Percentiles rank a stretch among this genome's conserved stretches.
Evolutionary conservation across 2,329 filamentous ascomycete species (phyloP).

Genomic region (Ascosphaera aggregata): DNA sequence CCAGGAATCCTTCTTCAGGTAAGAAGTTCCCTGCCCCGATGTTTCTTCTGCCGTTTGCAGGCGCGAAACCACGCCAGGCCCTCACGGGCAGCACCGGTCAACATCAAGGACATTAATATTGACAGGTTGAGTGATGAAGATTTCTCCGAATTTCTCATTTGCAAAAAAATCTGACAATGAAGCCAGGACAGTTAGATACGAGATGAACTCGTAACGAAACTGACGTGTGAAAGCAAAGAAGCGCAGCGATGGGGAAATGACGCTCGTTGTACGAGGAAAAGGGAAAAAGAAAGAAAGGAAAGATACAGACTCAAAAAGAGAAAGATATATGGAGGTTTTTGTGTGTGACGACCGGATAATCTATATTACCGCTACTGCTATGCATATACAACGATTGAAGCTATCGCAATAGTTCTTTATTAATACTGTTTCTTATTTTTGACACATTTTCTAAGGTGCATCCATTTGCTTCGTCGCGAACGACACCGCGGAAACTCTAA

Average conservation of each 20-base stretch:
- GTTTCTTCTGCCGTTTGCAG: slow-evolving; percentile 87
- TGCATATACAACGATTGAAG: too few species aligned
- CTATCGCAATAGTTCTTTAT: too few species aligned
- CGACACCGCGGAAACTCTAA: too few species aligned
- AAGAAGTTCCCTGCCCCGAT: slow-evolving; percentile 31
- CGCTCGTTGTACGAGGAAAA: slow-evolving; percentile 34
- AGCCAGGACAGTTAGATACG: slow-evolving; percentile 4
- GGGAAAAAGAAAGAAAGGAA: slow-evolving; percentile 8
- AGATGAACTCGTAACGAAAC: slow-evolving; percentile 13
- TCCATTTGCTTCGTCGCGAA: too few species aligned
- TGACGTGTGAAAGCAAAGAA: slow-evolving; percentile 75
- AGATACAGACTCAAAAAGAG: background rate
- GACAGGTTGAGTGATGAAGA: slow-evolving; percentile 37
- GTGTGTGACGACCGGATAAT: too few species aligned
- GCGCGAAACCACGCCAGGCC: slow-evolving; percentile 61
- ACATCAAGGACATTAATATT: slow-evolving; percentile 12
- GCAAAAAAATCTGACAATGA: slow-evolving; percentile 21
- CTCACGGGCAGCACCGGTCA: slow-evolving; percentile 48
- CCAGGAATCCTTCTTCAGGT: slow-evolving; percentile 8
- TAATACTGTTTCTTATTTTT: too few species aligned
- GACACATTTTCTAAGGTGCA: too few species aligned
- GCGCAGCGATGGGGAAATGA: slow-evolving; percentile 82
- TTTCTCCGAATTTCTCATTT: slow-evolving; percentile 99
- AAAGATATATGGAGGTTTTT: background rate
- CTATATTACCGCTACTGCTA: too few species aligned